A percentile compares a stretch with the other conserved stretches of the same genome.
phyloP scores from a whole-genome alignment of 495 filamentous ascomycete genomes.

The Acidiella bohemica region DNA sequence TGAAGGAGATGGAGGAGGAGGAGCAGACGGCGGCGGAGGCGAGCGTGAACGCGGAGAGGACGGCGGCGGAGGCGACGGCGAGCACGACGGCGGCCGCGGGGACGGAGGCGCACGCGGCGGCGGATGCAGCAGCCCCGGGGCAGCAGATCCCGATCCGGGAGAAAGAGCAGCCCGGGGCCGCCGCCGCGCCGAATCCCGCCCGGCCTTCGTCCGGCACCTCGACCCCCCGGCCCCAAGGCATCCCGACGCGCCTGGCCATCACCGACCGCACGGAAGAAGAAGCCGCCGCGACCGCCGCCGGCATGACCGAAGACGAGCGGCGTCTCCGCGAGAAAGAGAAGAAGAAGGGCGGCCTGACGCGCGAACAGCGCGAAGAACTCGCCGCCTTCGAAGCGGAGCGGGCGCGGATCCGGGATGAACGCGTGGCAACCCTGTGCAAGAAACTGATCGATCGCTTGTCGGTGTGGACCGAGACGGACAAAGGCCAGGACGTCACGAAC shows the following conservation, averaged over 20 bases:
- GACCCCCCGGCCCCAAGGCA: constrained; percentile 48
- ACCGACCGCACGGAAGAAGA: constrained; percentile 87
- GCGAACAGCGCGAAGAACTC: constrained; percentile 83
- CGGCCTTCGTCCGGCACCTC: constrained; percentile 41
- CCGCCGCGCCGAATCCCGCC: not conserved
- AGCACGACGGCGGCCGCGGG: not conserved
- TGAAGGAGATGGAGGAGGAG: constrained; percentile 30
- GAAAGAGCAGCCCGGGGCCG: constrained; percentile 1
- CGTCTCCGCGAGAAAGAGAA: constrained; percentile 70
- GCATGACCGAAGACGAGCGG: constrained; percentile 62
- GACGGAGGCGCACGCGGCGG: not conserved
- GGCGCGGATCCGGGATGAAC: constrained; percentile 70
- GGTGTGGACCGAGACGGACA: constrained; percentile 96
- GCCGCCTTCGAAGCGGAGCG: constrained; percentile 81
- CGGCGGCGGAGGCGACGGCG: constrained; percentile 25
- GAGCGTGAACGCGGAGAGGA: constrained; percentile 22
- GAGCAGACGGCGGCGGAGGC: constrained; percentile 20
- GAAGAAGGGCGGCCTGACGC: constrained; percentile 70
- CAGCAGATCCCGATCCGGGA: constrained; percentile 9
- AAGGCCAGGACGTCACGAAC: constrained; percentile 63
- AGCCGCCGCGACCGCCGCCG: constrained; percentile 51
- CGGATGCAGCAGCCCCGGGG: not conserved
- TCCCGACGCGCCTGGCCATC: constrained; percentile 67
- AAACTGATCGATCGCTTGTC: constrained; percentile 85
- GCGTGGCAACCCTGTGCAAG: constrained; percentile 65